Percentiles rank a stretch among this genome's conserved stretches.
Evolutionary conservation across 192 early-diverging fungal genomes (phyloP).

Genomic region (Coemansia sp.): DNA sequence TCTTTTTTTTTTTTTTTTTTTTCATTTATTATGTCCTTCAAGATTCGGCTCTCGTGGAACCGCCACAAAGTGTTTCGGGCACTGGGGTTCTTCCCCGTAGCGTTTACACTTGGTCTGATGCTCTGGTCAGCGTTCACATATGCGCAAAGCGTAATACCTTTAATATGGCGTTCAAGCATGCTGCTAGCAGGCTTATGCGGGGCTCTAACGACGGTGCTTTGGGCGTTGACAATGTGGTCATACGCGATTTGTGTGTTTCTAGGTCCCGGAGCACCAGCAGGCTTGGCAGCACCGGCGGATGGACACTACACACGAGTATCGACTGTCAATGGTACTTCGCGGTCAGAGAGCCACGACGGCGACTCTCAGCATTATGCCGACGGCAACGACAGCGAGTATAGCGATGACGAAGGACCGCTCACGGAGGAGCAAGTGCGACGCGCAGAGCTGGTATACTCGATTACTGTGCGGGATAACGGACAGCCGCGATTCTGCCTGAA

Average conservation of each 20-base stretch:
- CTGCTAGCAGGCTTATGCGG: background rate
- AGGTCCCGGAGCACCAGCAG: slow-evolving; percentile 34
- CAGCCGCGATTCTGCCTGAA: slow-evolving; percentile 57
- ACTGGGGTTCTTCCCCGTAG: slow-evolving; percentile 47
- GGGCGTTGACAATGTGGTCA: slow-evolving; percentile 32
- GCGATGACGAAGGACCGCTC: slow-evolving; percentile 25
- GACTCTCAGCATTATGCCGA: slow-evolving; percentile 21
- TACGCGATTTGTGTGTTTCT: slow-evolving; percentile 38
- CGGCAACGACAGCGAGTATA: slow-evolving; percentile 19
- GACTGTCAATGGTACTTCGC: background rate
- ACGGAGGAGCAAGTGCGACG: slow-evolving; percentile 37
- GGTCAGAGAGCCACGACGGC: slow-evolving; percentile 7
- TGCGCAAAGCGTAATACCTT: slow-evolving; percentile 22
- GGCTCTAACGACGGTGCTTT: background rate
- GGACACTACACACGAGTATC: background rate
- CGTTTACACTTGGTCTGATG: slow-evolving; percentile 44
- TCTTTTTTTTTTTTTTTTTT: slow-evolving; percentile 8
- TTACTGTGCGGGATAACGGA: slow-evolving; percentile 53
- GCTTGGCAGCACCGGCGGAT: background rate
- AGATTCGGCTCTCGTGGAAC: slow-evolving; percentile 26
- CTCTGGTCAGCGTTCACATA: slow-evolving; percentile 40
- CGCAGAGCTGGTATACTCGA: slow-evolving; percentile 36
- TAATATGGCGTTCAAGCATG: slow-evolving; percentile 8
- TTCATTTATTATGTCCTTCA: slow-evolving; percentile 2
- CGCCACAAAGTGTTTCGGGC: slow-evolving; percentile 38